Evolutionary conservation across 148 eudicot species (phyloP).

Genomic region (Vaccinium vitisidaea): DNA sequence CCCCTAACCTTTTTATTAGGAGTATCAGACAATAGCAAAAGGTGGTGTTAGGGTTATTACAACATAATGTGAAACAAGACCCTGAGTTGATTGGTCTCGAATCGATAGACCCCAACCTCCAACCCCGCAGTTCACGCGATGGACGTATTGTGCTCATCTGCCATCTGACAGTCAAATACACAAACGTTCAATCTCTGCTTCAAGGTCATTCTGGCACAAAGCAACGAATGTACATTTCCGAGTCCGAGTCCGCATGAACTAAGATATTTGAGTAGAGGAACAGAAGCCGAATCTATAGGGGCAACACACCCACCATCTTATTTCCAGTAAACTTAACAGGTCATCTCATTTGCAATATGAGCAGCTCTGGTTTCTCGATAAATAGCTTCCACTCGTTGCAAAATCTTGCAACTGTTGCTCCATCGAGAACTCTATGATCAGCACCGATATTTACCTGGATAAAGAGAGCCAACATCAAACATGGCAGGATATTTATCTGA

Average conservation of each 20-base stretch:
- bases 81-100: not conserved
- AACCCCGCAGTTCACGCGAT: not conserved
- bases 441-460: conserved; percentile 84
- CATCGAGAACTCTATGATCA: conserved; percentile 92
- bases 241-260: not conserved
- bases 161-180: not conserved
- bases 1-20: not conserved
- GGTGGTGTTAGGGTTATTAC: not conserved
- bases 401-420: conserved; percentile 86
- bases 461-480: conserved; percentile 5
- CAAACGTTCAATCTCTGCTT: not conserved
- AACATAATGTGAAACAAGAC: not conserved
- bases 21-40: not conserved
- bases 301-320: not conserved
- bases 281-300: not conserved
- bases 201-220: not conserved
- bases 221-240: not conserved
- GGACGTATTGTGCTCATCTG: not conserved
- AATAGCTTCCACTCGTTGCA: conserved; percentile 89
- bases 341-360: conserved; percentile 76
- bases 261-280: not conserved
- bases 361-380: conserved; percentile 78
- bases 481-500: not conserved
- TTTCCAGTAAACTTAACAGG: not conserved
- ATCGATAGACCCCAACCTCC: not conserved